These are phyloP conservation scores for Phytophthora europaea DNA, from an alignment of 352 stramenopile species.

Conservation along the genomic window DNA sequence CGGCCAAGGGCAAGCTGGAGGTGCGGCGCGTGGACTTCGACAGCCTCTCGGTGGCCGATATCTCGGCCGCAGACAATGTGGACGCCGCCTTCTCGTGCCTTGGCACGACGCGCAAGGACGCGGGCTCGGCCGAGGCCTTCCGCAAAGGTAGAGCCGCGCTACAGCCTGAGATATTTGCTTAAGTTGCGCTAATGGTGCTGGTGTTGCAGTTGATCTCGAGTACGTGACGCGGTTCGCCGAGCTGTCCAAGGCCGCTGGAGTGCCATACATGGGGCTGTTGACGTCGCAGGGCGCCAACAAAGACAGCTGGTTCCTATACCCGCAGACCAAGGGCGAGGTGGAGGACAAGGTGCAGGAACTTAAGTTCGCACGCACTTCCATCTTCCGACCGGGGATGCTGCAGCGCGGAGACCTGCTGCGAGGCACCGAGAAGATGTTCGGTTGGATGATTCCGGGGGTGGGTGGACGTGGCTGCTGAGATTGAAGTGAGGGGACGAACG, in stretches of 20 bases:
- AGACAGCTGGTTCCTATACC: conserved; percentile 84
- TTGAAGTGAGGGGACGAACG: not conserved
- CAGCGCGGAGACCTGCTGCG: conserved; percentile 67
- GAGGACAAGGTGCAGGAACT: conserved; percentile 74
- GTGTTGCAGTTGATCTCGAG: conserved; percentile 69
- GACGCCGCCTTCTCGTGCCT: conserved; percentile 80
- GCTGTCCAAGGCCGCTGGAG: conserved; percentile 50
- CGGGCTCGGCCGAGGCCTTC: conserved; percentile 73
- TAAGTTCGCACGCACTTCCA: conserved; percentile 58
- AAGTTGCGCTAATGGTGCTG: conserved; percentile 11
- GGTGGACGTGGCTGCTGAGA: conserved; percentile 15
- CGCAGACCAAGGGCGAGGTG: conserved; percentile 78
- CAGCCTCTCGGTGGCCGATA: conserved; percentile 42
- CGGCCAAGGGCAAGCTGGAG: conserved; percentile 66
- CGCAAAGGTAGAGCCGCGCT: conserved; percentile 59
- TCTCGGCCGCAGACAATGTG: conserved; percentile 55
- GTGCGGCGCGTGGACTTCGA: conserved; percentile 74
- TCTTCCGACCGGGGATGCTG: conserved; percentile 73
- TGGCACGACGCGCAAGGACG: conserved; percentile 77
- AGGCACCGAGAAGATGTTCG: conserved; percentile 59
- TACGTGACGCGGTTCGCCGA: conserved; percentile 72
- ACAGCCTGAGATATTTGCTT: conserved; percentile 1
- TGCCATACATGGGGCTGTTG: conserved; percentile 76
- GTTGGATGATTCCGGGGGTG: conserved; percentile 65
- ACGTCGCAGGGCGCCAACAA: conserved; percentile 71